Evolutionary conservation across 208 protist genomes (phyloP).

Genomic region (Wallacemonas sp.): DNA sequence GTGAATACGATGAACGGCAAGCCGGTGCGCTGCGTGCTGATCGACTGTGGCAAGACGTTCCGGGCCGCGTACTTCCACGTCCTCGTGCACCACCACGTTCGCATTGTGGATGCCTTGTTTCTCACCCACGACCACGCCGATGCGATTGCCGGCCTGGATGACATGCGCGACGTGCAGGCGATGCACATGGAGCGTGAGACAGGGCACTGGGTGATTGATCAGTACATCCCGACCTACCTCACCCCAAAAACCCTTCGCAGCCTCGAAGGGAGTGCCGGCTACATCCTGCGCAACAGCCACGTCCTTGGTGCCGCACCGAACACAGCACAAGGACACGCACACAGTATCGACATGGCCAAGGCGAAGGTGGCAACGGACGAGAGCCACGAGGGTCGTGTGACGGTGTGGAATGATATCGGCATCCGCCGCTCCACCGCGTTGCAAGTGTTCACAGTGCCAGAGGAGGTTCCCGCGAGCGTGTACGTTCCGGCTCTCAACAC

Average conservation of each 20-base stretch:
- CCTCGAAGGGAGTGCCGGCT: conserved; percentile 49
- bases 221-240: conserved; percentile 78
- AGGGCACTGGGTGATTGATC: conserved; percentile 66
- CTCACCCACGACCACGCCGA: conserved; percentile 90
- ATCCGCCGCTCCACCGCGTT: conserved; percentile 82
- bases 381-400: neutral
- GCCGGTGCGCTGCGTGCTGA: conserved; percentile 59
- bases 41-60: conserved; percentile 93
- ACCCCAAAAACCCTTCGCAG: conserved; percentile 40
- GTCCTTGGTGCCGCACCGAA: conserved; percentile 34
- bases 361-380: neutral
- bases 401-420: conserved; percentile 66
- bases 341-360: conserved; percentile 3
- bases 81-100: conserved; percentile 58
- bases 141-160: conserved; percentile 82
- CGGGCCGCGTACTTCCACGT: conserved; percentile 88
- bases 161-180: conserved; percentile 87
- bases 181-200: conserved; percentile 45
- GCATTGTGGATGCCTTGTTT: conserved; percentile 72
- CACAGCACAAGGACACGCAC: conserved; percentile 27
- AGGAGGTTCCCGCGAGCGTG: conserved; percentile 35
- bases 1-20: conserved; percentile 36
- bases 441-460: conserved; percentile 66
- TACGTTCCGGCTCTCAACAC: conserved; percentile 37
- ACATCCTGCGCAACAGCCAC: conserved; percentile 81